Conservation (phyloP, 2,329 filamentous ascomycete genomes). For the Penicillium sp. region DNA sequence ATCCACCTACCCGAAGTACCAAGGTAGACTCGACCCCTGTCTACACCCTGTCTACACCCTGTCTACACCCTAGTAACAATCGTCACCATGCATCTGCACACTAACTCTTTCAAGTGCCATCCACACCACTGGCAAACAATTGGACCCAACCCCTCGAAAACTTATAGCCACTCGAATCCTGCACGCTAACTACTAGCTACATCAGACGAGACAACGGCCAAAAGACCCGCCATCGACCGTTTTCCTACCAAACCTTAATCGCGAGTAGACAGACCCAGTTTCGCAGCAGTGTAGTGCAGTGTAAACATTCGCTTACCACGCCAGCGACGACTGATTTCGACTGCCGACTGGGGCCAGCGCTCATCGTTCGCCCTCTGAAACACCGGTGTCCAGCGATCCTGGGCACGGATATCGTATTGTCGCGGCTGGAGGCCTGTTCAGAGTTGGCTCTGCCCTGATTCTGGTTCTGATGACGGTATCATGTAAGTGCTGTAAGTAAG, state of each 20-base stretch:
- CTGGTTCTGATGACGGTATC: too few relatives aligned
- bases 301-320: too few relatives aligned
- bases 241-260: background rate
- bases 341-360: background rate
- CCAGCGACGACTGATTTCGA: too few relatives aligned
- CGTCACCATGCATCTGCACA: constrained; percentile 1
- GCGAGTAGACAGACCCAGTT: too few relatives aligned
- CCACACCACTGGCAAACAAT: too few relatives aligned
- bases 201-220: too few relatives aligned
- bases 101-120: background rate
- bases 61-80: background rate
- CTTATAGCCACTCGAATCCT: too few relatives aligned
- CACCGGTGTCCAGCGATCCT: constrained; percentile 4
- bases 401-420: constrained; percentile 4
- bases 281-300: background rate
- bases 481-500: too few relatives aligned
- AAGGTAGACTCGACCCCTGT: background rate
- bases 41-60: background rate
- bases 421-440: background rate
- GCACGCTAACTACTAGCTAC: too few relatives aligned
- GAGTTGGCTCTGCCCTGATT: too few relatives aligned
- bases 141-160: too few relatives aligned
- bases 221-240: background rate
- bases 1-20: background rate
- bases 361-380: constrained; percentile 4